Percentiles rank a stretch among this genome's conserved stretches.
These are phyloP conservation scores for Claviceps digitariae DNA, from an alignment of 2,329 filamentous ascomycete genomes.

Conservation along the genomic window DNA sequence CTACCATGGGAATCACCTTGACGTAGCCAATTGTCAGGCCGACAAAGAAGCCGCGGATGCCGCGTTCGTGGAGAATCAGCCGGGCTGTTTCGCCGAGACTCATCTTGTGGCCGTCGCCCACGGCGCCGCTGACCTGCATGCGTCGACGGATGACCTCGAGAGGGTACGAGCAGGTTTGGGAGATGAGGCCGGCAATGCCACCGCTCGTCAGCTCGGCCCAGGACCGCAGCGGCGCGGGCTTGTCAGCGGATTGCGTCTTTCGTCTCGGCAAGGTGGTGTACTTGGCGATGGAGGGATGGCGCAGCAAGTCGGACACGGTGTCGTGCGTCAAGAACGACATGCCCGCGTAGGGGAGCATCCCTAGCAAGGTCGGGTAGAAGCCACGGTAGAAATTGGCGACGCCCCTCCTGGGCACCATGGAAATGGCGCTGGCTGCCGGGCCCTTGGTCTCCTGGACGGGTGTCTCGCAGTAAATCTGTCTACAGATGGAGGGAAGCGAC, in stretches of 20 bases:
- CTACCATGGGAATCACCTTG: slow-evolving; percentile 84
- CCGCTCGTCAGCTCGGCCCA: slow-evolving; percentile 81
- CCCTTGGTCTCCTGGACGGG: slow-evolving; percentile 20
- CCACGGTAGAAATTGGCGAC: slow-evolving; percentile 89
- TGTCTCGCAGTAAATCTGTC: slow-evolving; percentile 74
- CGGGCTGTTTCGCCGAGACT: slow-evolving; percentile 65
- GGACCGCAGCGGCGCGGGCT: slow-evolving; percentile 60
- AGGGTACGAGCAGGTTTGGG: slow-evolving; percentile 86
- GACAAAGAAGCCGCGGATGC: slow-evolving; percentile 75
- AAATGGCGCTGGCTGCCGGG: slow-evolving; percentile 24
- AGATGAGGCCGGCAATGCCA: slow-evolving; percentile 74
- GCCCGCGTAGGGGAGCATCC: slow-evolving; percentile 95
- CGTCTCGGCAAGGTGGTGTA: slow-evolving; percentile 64
- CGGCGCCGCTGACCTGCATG: slow-evolving; percentile 93
- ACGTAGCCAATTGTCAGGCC: slow-evolving; percentile 89
- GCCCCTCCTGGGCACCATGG: slow-evolving; percentile 48
- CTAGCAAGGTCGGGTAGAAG: slow-evolving; percentile 77
- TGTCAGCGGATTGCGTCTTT: slow-evolving; percentile 36
- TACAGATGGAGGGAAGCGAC: slow-evolving; percentile 63
- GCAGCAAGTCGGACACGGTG: slow-evolving; percentile 71
- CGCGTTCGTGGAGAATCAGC: slow-evolving; percentile 63
- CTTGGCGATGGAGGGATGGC: slow-evolving; percentile 48
- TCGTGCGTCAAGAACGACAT: slow-evolving; percentile 95
- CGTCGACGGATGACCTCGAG: slow-evolving; percentile 81
- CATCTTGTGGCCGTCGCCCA: slow-evolving; percentile 74